Percentiles rank a stretch among this genome's conserved stretches.
These are phyloP conservation scores for Acanthamoeba royreba DNA, from an alignment of 208 protist species.

Conservation along the genomic window DNA sequence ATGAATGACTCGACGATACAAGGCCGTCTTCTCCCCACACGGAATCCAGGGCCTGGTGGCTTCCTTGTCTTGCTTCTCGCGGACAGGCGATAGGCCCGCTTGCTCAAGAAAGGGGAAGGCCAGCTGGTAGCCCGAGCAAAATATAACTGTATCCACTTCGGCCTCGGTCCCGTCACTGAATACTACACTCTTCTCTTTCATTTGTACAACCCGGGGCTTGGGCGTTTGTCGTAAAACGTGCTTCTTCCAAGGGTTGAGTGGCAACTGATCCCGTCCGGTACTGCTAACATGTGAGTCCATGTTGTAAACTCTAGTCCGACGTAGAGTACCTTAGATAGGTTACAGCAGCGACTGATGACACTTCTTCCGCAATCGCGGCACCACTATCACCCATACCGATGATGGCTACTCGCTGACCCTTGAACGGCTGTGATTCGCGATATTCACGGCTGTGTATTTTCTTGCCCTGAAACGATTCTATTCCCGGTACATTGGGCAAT, in stretches of 20 bases:
- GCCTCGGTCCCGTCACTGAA: neutral
- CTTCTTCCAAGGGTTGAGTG: neutral
- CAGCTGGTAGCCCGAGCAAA: neutral
- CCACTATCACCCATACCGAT: conserved; percentile 9
- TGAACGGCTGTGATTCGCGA: neutral
- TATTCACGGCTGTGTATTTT: neutral
- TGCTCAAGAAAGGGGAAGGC: neutral
- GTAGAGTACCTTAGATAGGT: neutral
- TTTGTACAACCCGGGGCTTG: neutral
- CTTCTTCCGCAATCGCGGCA: neutral
- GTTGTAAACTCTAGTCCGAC: neutral
- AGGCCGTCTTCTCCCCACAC: neutral
- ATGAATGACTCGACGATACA: neutral
- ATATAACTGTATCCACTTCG: neutral
- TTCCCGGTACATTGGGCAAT: neutral
- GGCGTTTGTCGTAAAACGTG: neutral
- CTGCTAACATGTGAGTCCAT: neutral
- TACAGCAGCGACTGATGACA: neutral
- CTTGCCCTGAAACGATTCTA: neutral
- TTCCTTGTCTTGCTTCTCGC: neutral
- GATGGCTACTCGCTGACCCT: neutral
- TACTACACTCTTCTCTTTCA: neutral
- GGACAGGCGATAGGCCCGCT: neutral
- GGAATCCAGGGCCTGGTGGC: neutral
- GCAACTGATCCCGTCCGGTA: neutral